Evolutionary conservation across 73 alveolate genomes (phyloP).

Genomic region (Uronychia setigera): DNA sequence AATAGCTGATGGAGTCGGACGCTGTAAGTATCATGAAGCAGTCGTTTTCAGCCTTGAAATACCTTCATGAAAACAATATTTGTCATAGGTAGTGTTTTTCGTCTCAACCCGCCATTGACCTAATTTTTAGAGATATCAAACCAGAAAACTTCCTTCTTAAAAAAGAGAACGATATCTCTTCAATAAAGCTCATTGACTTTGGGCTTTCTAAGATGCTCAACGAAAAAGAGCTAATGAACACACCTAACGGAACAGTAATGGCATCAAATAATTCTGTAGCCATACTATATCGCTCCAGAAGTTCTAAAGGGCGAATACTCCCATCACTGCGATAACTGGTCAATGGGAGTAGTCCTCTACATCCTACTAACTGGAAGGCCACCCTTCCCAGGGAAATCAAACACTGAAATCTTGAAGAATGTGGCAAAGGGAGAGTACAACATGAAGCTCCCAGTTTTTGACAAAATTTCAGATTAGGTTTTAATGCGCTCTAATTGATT

Average conservation of each 20-base stretch:
- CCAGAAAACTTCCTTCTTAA: constrained; percentile 93
- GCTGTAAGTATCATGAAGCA: constrained; percentile 49
- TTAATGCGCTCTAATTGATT: constrained; percentile 1
- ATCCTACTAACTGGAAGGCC: constrained; percentile 82
- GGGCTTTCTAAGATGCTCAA: constrained; percentile 79
- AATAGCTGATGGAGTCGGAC: constrained; percentile 28
- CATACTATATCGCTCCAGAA: constrained; percentile 94
- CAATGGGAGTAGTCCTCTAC: constrained; percentile 86
- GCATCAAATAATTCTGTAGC: not conserved
- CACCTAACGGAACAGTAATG: constrained; percentile 69
- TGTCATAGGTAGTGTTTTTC: constrained; percentile 31
- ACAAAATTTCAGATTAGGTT: constrained; percentile 44
- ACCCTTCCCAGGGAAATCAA: constrained; percentile 87
- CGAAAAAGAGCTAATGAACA: constrained; percentile 53
- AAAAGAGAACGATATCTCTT: constrained; percentile 72
- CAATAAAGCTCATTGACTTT: constrained; percentile 91
- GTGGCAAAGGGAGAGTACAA: constrained; percentile 67
- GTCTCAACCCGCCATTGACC: constrained; percentile 43
- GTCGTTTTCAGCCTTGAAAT: constrained; percentile 33
- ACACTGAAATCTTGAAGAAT: constrained; percentile 78
- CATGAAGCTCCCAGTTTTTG: constrained; percentile 59
- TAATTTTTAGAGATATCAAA: constrained; percentile 90
- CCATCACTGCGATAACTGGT: constrained; percentile 88
- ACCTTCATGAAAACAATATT: constrained; percentile 22
- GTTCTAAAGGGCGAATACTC: constrained; percentile 82